Base-by-base conservation (phyloP, 768 basidiomycete genomes). In the Leccinellum luteum region DNA sequence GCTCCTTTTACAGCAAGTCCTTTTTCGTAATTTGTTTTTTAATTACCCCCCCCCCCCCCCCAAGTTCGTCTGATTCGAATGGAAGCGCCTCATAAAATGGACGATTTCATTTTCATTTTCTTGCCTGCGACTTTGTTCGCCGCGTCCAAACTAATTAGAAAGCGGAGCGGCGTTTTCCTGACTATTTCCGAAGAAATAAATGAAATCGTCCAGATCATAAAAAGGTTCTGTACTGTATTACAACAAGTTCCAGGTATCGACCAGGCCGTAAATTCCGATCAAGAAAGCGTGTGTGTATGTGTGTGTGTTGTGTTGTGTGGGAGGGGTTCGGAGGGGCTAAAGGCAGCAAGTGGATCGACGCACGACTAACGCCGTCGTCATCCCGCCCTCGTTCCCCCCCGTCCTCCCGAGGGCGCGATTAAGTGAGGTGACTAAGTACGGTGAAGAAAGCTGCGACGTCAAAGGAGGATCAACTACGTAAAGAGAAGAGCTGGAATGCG, bases 211-310 rank as follows among this genome's bases (percentile, higher is more conserved):
- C 70, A 70, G 63, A 66, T 41, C 38, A 41, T 41, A 17, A 7
- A 25, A 66, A 62, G 60, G 61, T 60, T n/a, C n/a, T n/a, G n/a
- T n/a, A n/a, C 54, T 73, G 68, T 71, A 71, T 70, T 71, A 71
- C 72, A 71, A 72, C 70, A 73, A 43, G 2, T 68, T 59, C 66
- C 72, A 71, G 70, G 70, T 73, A 71, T 71, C 60, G 68, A 43
- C 41, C 71, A 69, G 68, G 60, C 66, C 58, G 57, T 61, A 68
- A 41, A 43, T 43, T 73, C 63, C 64, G 62, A 71, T 60, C 70
- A 70, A 66, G 61, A 66, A 60, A 52, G 43, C 21, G 55, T 51
- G 45, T 25, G 58, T n/a, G n/a, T 25, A 57, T n/a, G n/a, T 43
- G 3, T 43, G 6, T 43, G 41, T 43, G 19, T 21, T 31, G 31